Base-by-base conservation (phyloP, 2,329 filamentous ascomycete genomes). In the Diaporthe aspalathi region DNA sequence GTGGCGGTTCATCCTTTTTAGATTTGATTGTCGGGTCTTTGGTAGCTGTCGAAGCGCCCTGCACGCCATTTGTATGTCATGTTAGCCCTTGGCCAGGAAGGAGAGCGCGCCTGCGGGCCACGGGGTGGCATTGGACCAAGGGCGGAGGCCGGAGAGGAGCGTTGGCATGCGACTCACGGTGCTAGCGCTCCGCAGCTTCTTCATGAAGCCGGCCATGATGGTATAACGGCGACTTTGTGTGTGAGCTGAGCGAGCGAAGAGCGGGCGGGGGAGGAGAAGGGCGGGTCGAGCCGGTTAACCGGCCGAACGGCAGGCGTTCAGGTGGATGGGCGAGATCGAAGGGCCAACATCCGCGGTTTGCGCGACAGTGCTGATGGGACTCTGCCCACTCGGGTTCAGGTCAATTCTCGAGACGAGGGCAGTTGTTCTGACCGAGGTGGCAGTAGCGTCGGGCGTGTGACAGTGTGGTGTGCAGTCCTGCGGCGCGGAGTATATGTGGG, bases 1-100 rank as follows among this genome's bases (percentile, higher is more conserved):
- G 82, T n/a, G 81, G 74, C n/a, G 83, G 79, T 75, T 90, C 88
- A 56, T 90, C 87, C 75, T 88, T 89, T 79, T 89, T 90, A 79
- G 82, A 82, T 71, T 81, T 81, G 53, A 77, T 72, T 63, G 77
- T 77, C 63, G 76, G 70, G 73, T 84, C 86, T 75, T 78, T 81
- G 57, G 83, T 78, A 66, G 82, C 80, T 80, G 80, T 83, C 67
- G 83, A 80, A 74, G 81, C 81, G 72, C 82, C 81, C 87, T 89
- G 71, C 67, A 66, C 75, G 45, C 60, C 29, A 65, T 65, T 35
- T 65, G 43, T 12, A 20, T 35, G 20, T 16, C 17, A 8, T 2
- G 52, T 65, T 32, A 66, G 68, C 56, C 43, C 27, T 60, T 14
- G 22, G 45, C 53, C 27, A 43, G 29, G 53, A 14, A 24, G 75